Evolutionary conservation across 2,329 filamentous ascomycete genomes (phyloP), one percentile per base, ranked within the genome.

Genomic region (Hortaea sp.): DNA sequence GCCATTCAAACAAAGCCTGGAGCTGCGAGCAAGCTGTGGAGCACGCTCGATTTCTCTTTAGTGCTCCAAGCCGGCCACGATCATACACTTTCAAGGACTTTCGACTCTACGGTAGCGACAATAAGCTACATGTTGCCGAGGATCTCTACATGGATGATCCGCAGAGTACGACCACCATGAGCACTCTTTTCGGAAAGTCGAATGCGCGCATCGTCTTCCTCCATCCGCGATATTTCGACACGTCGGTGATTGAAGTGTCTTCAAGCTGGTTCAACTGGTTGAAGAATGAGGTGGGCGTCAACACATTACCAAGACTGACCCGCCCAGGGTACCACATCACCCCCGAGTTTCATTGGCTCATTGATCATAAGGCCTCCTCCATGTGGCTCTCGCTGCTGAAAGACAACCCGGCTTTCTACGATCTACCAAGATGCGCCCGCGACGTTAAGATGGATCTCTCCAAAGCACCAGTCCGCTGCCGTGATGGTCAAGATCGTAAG

Each of bases 1-100:
- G 45, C 37, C 13, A 41, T 28, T 11, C 12, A 27, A 13, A 43
- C 6, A 11, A 6, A 5, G 9, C n/a, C 37, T 45, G 34, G 43
- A 45, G 6, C 11, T 28, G 12, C 11, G 43, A 45, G 5, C 35
- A 45, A 6, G 43, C 29, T 31, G 28, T 45, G 7, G 20, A 6
- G 11, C 43, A 45, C 20, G 43, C 43, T 9, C 12, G 20, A 9
- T 45, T 45, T 27, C 35, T 45, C 11, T 45, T 30, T 37, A 40
- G 12, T 30, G 43, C 43, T 9, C 43, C 43, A 7, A 31, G 11
- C 7, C 10, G 30, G 13, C 41, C 41, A 20, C 28, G 41, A 7
- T 20, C n/a, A 20, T 31, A 31, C 43, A n/a, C 31, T 32, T 6
- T 40, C 7, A 9, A 30, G 5, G 20, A 12, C 6, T 28, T 45